These are phyloP conservation scores for Cercis canadensis DNA, from an alignment of 306 rosid species.

Conservation along the genomic window DNA sequence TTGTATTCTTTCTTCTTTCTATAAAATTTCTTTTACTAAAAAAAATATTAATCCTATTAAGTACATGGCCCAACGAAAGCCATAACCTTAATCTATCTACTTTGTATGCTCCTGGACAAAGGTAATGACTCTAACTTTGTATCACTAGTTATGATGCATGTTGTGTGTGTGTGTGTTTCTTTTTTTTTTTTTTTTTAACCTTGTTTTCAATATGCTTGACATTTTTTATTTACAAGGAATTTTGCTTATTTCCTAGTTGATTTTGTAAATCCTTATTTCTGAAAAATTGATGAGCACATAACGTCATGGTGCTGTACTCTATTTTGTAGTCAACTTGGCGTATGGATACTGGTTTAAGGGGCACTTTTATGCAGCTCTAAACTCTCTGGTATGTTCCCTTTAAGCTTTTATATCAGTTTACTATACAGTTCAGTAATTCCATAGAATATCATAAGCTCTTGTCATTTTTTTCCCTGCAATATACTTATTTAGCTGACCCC, in stretches of 20 bases:
- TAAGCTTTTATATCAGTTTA: conserved; percentile 35
- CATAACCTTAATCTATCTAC: not conserved
- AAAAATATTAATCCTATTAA: not conserved
- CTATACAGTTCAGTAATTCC: not conserved
- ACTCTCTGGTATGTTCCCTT: conserved; percentile 65
- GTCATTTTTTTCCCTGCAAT: not conserved
- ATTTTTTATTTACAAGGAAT: conserved; percentile 7
- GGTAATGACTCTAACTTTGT: not conserved
- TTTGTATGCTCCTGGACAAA: not conserved
- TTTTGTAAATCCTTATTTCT: not conserved
- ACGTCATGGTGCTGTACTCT: conserved; percentile 24
- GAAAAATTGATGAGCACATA: not conserved
- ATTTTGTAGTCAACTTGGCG: conserved; percentile 80
- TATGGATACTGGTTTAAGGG: conserved; percentile 86
- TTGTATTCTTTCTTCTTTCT: no score
- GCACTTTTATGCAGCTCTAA: conserved; percentile 70
- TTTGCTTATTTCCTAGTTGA: conserved; percentile 20
- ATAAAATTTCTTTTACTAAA: no score
- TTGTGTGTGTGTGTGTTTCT: not conserved
- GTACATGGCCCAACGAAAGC: not conserved
- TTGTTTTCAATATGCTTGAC: conserved; percentile 9
- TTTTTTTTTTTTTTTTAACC: no score
- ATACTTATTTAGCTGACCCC: conserved; percentile 16
- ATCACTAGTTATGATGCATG: conserved; percentile 2
- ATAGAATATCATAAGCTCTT: conserved; percentile 11